Evolutionary conservation across 1,284 basidiomycete species (phyloP).

Genomic region (Hymenochaete sp.): DNA sequence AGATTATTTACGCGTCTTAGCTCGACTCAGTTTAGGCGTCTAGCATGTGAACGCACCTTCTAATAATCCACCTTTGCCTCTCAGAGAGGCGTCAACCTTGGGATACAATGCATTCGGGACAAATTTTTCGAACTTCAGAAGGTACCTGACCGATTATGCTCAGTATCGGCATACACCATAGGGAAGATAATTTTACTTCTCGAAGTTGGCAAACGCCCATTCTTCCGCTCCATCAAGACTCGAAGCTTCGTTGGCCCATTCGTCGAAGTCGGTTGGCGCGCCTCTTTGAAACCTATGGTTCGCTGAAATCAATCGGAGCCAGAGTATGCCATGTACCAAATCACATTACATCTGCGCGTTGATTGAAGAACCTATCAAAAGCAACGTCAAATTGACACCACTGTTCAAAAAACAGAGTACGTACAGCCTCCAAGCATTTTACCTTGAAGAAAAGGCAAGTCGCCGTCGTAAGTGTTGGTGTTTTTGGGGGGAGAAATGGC

Average conservation of each 20-base stretch:
- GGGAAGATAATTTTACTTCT: conserved; percentile 28
- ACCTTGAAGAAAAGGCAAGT: conserved; percentile 2
- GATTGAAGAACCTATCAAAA: conserved; percentile 13
- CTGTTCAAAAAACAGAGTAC: background rate
- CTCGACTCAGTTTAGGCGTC: too few species aligned
- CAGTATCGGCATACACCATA: background rate
- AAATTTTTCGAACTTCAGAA: conserved; percentile 20
- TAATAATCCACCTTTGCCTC: conserved; percentile 13
- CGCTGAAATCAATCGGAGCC: background rate
- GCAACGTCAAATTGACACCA: background rate
- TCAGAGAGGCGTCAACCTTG: conserved; percentile 11
- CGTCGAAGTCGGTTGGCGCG: conserved; percentile 59
- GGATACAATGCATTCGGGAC: conserved; percentile 14
- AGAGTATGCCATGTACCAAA: background rate
- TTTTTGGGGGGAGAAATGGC: background rate
- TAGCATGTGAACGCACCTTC: too few species aligned
- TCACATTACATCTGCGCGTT: conserved; percentile 16
- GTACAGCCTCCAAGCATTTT: conserved; percentile 18
- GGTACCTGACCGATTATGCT: conserved; percentile 14
- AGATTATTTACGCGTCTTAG: background rate
- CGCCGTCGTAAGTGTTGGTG: too few species aligned
- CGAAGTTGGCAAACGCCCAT: conserved; percentile 55
- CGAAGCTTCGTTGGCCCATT: conserved; percentile 55
- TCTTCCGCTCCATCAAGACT: conserved; percentile 41
- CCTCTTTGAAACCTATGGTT: conserved; percentile 52